Evolutionary conservation across 345 rosid species (phyloP), one percentile per base, ranked within the genome.

Genomic region (Dipteronia sinensis): DNA sequence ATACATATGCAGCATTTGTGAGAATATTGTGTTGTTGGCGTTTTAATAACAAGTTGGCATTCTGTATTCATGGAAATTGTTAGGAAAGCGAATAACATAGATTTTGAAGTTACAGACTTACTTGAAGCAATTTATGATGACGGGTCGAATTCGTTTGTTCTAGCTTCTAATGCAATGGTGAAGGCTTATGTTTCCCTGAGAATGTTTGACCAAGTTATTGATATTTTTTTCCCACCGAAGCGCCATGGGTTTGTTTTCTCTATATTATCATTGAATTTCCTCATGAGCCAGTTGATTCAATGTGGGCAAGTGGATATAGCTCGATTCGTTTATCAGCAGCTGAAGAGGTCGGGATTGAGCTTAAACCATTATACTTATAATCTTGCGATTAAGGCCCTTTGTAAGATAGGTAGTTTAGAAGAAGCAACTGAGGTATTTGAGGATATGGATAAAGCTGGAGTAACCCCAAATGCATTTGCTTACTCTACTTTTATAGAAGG

Each of bases 311-410:
- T 72, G n/a, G 89, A 82, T 76, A 62, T 74, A 79, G 88, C 83
- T 17, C 44, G 89, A 29, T 85, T 89, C 16, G 82, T 85, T 67
- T 89, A 87, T 72, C 29, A 53, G 69, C 90, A 89, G 62, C 78
- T 91, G 74, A 80, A 86, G 83, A 73, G 65, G 77, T 55, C 87
- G 4, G 93, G 89, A 1, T 27, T 92, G 84, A 65, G 59, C 12
- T 84, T 87, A 6, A 88, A 93, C 63, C 79, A 82, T 3, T 87
- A 93, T 74, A 92, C 94, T 0, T 88, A 82, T 77, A 66, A 81
- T 19, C 86, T 92, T 83, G 76, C 83, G 44, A 84, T 95, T 46
- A 89, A 90, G 87, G 95, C 93, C 0, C 81, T 89, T 23, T 92
- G 90, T 82, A 85, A 78, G 31, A 82, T 78, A 74, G 93, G 95